A percentile compares a stretch with the other conserved stretches of the same genome.
These are phyloP conservation scores for Ceratocystiopsis minuta DNA, from an alignment of 2,329 filamentous ascomycete genomes.

Conservation along the genomic window DNA sequence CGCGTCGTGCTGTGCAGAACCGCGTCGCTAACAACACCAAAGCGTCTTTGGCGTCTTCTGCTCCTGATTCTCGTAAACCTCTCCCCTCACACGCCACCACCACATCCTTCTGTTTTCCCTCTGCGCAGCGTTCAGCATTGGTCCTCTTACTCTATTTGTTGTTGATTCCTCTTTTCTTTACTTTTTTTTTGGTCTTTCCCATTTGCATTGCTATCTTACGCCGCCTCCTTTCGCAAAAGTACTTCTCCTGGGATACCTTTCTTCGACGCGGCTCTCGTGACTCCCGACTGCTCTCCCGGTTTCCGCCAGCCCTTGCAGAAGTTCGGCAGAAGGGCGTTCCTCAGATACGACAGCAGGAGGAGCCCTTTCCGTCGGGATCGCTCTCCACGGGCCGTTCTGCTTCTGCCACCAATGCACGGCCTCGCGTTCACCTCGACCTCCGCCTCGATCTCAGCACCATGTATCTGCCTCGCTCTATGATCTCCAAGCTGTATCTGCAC, in stretches of 20 bases:
- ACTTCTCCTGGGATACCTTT: too few relatives aligned
- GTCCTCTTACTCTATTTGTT: neutral
- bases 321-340: too few relatives aligned
- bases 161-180: neutral
- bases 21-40: constrained; percentile 7
- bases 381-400: constrained; percentile 14
- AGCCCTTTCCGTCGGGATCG: too few relatives aligned
- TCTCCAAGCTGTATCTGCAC: constrained; percentile 81
- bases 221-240: neutral
- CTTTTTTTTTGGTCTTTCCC: too few relatives aligned
- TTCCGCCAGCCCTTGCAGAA: too few relatives aligned
- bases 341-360: too few relatives aligned
- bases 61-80: too few relatives aligned
- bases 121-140: neutral
- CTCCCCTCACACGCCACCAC: constrained; percentile 1
- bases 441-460: constrained; percentile 28
- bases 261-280: too few relatives aligned
- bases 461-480: constrained; percentile 83
- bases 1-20: neutral
- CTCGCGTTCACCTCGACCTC: neutral
- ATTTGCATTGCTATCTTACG: neutral
- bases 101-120: neutral
- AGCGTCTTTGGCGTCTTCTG: neutral
- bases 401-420: constrained; percentile 6
- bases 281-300: too few relatives aligned